Evolutionary conservation across 2,329 filamentous ascomycete genomes (phyloP), one percentile per base, ranked within the genome.

Genomic region (Botryotinia narcissicola): DNA sequence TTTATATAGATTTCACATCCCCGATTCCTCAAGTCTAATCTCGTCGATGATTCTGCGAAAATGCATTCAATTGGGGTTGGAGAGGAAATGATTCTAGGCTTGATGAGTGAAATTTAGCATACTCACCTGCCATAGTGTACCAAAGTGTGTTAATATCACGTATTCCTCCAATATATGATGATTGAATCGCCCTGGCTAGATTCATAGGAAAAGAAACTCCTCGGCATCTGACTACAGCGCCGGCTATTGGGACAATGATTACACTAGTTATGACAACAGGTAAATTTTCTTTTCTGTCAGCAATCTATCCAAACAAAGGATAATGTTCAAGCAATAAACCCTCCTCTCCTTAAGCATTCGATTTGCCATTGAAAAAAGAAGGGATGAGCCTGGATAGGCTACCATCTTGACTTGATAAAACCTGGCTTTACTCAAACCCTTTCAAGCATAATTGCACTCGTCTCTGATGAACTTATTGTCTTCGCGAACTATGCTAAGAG

Each of bases 151-250:
- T 25, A n/a, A n/a, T 0, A n/a, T n/a, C 48, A n/a, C 25, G 25
- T 2, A 51, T 14, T n/a, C 0, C 46, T 54, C 5, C 6, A 5
- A 54, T 12, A n/a, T 7, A 2, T 54, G 12, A 16, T n/a, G 35
- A 35, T 35, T n/a, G 0, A 12, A 14, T 54, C 7, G 12, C 25
- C n/a, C 48, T 7, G 0, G 12, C 7, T 7, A 5, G 5, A 16
- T n/a, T 54, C 25, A 14, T 5, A 12, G 10, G 2, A 54, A n/a
- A 1, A n/a, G 48, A 54, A n/a, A 2, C 16, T 16, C 16, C 48
- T n/a, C 48, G 5, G 1, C 25, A 3, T n/a, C 25, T 54, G 2
- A 16, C 1, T 3, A n/a, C 5, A n/a, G 22, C 2, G 12, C 12
- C 48, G 2, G 5, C 12, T 54, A 5, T n/a, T 6, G 12, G 12